Evolutionary conservation across 116 monocot genomes (phyloP).

Genomic region (Phalaenopsis hybrid): DNA sequence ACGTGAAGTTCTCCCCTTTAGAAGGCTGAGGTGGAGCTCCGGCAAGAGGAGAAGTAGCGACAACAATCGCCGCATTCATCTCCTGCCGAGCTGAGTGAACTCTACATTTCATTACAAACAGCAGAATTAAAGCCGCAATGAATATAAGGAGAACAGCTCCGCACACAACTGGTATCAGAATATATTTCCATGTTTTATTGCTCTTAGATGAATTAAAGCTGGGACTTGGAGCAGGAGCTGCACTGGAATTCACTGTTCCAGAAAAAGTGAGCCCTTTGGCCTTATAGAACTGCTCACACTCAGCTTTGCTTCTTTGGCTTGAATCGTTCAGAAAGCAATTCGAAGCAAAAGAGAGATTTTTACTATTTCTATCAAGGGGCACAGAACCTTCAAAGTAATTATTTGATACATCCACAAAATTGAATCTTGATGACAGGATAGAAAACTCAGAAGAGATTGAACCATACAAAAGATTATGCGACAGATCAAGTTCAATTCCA

Average conservation of each 20-base stretch:
- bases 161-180: slow-evolving; percentile 49
- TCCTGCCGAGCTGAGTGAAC: slow-evolving; percentile 7
- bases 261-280: slow-evolving; percentile 40
- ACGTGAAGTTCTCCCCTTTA: slow-evolving; percentile 51
- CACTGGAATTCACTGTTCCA: slow-evolving; percentile 11
- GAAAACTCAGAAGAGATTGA: slow-evolving; percentile 17
- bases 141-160: slow-evolving; percentile 31
- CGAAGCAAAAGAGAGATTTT: slow-evolving; percentile 20
- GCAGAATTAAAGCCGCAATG: slow-evolving; percentile 14
- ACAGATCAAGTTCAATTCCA: slow-evolving; percentile 33
- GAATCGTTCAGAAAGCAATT: slow-evolving; percentile 54
- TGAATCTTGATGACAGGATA: slow-evolving; percentile 16
- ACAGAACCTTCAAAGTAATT: slow-evolving; percentile 59
- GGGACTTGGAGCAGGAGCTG: slow-evolving; percentile 7
- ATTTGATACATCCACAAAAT: slow-evolving; percentile 41
- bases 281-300: slow-evolving; percentile 54
- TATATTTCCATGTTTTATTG: slow-evolving; percentile 28
- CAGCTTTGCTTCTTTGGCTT: slow-evolving; percentile 36
- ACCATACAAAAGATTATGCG: slow-evolving; percentile 62
- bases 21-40: background rate
- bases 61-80: background rate
- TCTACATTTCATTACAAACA: slow-evolving; percentile 26
- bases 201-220: slow-evolving; percentile 20
- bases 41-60: slow-evolving; percentile 6
- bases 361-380: slow-evolving; percentile 3